A percentile compares a stretch with the other conserved stretches of the same genome.
Conservation (phyloP, 1,139 yeast genomes). For the Scheffersomyces stambukii region DNA sequence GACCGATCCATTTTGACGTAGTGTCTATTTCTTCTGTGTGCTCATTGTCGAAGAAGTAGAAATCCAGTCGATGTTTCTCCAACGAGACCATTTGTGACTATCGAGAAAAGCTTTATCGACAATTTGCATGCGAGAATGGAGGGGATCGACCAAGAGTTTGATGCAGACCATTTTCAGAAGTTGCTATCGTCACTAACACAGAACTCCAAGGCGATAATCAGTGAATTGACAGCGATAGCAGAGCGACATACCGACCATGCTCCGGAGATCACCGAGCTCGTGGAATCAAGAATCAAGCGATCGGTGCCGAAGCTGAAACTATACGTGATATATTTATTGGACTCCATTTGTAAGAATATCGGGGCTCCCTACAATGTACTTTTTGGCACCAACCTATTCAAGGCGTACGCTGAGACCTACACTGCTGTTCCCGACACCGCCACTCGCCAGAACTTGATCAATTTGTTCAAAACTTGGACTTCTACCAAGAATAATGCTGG, state of each 20-base stretch:
- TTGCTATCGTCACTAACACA: constrained; percentile 32
- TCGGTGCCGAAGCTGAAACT: constrained; percentile 40
- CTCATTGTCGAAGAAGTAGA: too few relatives aligned
- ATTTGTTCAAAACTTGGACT: constrained; percentile 40
- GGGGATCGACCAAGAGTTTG: too few relatives aligned
- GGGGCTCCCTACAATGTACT: constrained; percentile 43
- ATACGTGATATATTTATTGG: constrained; percentile 35
- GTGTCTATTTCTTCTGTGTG: too few relatives aligned
- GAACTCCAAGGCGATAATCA: constrained; percentile 36
- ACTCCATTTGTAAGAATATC: constrained; percentile 39
- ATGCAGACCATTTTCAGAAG: constrained; percentile 26
- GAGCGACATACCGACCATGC: constrained; percentile 29
- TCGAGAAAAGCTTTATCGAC: too few relatives aligned
- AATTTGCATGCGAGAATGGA: too few relatives aligned
- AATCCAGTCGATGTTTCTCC: too few relatives aligned
- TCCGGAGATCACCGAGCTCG: constrained; percentile 25
- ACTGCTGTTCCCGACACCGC: constrained; percentile 36
- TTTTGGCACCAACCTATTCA: constrained; percentile 31
- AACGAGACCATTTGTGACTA: too few relatives aligned
- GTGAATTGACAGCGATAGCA: constrained; percentile 37
- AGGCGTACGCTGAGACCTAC: constrained; percentile 36
- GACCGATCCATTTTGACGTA: too few relatives aligned
- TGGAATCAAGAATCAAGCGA: constrained; percentile 31
- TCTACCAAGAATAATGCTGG: constrained; percentile 30
- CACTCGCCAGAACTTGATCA: constrained; percentile 15